These are phyloP conservation scores for Diaporthe sp. DNA, from an alignment of 2,329 filamentous ascomycete species.

Conservation along the genomic window DNA sequence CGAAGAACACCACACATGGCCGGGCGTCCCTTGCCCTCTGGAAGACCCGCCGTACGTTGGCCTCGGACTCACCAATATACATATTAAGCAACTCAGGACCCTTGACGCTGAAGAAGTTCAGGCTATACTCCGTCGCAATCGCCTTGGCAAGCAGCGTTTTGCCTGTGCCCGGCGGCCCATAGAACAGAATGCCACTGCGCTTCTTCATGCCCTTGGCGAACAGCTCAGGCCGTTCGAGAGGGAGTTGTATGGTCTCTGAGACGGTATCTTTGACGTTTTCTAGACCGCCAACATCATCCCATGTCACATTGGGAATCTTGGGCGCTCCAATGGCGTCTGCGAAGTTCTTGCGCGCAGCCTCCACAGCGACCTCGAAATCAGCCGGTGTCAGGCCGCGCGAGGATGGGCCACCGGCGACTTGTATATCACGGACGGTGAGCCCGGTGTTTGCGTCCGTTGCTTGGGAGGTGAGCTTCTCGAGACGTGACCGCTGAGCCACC, in stretches of 20 bases:
- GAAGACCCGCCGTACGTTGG: constrained; percentile 90
- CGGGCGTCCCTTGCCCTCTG: constrained; percentile 86
- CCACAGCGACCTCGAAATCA: constrained; percentile 93
- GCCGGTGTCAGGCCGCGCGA: constrained; percentile 81
- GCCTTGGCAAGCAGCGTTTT: constrained; percentile 95
- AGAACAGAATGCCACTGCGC: constrained; percentile 91
- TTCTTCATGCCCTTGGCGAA: constrained; percentile 99
- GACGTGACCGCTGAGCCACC: constrained; percentile 78
- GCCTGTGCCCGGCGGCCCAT: constrained; percentile 89
- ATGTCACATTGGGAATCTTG: constrained; percentile 96
- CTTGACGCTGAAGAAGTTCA: constrained; percentile 96
- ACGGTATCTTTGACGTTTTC: constrained; percentile 97
- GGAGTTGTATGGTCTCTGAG: constrained; percentile 94
- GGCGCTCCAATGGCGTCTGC: constrained; percentile 96
- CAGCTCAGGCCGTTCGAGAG: constrained; percentile 88
- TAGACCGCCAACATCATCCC: constrained; percentile 95
- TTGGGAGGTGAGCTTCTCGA: constrained; percentile 75
- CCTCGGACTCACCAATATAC: constrained; percentile 96
- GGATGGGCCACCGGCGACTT: constrained; percentile 84
- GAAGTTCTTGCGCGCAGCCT: constrained; percentile 96
- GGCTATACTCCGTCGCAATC: constrained; percentile 91
- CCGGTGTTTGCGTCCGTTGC: constrained; percentile 50
- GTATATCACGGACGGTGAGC: constrained; percentile 83
- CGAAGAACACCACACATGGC: constrained; percentile 93
- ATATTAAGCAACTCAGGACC: constrained; percentile 93